A percentile compares a stretch with the other conserved stretches of the same genome.
Evolutionary conservation across 202 grass and related monocot genomes (phyloP).

Genomic region (Digitaria exilis): DNA sequence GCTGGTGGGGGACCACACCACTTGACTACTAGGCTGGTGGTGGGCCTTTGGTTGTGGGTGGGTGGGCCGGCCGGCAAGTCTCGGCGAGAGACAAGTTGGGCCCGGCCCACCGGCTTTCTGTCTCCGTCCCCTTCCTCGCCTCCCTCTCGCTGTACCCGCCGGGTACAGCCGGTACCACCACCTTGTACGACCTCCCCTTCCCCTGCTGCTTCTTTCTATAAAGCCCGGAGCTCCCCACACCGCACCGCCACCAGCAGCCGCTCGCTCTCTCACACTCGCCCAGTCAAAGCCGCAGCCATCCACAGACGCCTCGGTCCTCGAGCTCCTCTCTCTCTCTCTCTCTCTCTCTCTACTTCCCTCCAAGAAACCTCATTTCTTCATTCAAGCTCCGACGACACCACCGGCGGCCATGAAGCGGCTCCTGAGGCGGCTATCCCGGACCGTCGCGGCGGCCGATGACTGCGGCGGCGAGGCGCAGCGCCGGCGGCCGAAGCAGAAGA

Average conservation of each 20-base stretch:
- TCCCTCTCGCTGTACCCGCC: slow-evolving; percentile 18
- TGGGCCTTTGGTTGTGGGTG: too few relatives aligned
- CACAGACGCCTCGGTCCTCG: background rate
- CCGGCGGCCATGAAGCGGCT: slow-evolving; percentile 66
- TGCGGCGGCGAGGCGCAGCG: background rate
- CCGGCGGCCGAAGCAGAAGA: background rate
- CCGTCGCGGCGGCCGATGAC: slow-evolving; percentile 47
- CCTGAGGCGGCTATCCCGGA: slow-evolving; percentile 50
- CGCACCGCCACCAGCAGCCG: background rate
- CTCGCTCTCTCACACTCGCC: background rate
- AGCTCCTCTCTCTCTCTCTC: background rate
- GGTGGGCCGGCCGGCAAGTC: background rate
- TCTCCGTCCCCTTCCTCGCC: background rate
- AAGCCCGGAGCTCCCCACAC: slow-evolving; percentile 6
- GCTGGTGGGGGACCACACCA: background rate
- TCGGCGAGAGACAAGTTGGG: slow-evolving; percentile 5
- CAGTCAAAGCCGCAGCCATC: background rate
- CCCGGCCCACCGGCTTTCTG: slow-evolving; percentile 43
- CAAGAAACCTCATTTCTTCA: background rate
- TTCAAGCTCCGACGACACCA: background rate
- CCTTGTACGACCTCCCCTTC: background rate
- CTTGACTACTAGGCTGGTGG: background rate
- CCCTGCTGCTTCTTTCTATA: background rate
- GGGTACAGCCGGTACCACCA: slow-evolving; percentile 41
- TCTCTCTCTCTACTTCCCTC: background rate